Conservation (phyloP, 208 protist genomes). For the Plasmodiophora brassicae region DNA sequence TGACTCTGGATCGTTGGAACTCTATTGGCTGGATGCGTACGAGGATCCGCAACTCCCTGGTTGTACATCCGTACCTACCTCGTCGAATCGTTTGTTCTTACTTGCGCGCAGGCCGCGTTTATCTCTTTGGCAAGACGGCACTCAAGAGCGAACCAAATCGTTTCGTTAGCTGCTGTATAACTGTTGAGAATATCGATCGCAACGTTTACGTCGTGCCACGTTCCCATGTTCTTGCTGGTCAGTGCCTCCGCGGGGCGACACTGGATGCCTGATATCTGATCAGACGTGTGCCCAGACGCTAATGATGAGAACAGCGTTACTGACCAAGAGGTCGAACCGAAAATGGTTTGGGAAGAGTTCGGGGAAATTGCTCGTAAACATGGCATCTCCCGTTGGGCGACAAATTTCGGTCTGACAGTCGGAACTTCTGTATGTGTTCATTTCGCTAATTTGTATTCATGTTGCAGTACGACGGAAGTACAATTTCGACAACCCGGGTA, state of each 20-base stretch:
- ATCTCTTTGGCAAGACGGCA: not conserved
- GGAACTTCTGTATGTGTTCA: too few relatives aligned
- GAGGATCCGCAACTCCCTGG: not conserved
- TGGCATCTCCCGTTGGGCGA: not conserved
- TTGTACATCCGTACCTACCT: too few relatives aligned
- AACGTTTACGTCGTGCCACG: not conserved
- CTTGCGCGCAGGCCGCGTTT: not conserved
- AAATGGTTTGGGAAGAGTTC: not conserved
- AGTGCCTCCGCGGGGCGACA: too few relatives aligned
- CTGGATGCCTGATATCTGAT: too few relatives aligned
- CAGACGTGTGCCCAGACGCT: not conserved
- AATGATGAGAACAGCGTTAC: not conserved
- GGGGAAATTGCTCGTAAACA: not conserved
- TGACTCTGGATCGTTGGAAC: not conserved
- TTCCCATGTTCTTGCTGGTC: not conserved
- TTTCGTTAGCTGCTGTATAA: not conserved
- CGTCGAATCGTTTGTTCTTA: too few relatives aligned
- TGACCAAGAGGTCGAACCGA: not conserved
- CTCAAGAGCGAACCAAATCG: not conserved
- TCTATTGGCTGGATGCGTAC: not conserved
- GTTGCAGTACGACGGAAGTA: not conserved
- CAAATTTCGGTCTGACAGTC: too few relatives aligned
- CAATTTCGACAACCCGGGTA: not conserved
- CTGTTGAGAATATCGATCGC: not conserved
- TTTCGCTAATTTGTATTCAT: too few relatives aligned